Base-by-base conservation (phyloP, 2,329 filamentous ascomycete species). In the Nigrograna mackinnonii region DNA sequence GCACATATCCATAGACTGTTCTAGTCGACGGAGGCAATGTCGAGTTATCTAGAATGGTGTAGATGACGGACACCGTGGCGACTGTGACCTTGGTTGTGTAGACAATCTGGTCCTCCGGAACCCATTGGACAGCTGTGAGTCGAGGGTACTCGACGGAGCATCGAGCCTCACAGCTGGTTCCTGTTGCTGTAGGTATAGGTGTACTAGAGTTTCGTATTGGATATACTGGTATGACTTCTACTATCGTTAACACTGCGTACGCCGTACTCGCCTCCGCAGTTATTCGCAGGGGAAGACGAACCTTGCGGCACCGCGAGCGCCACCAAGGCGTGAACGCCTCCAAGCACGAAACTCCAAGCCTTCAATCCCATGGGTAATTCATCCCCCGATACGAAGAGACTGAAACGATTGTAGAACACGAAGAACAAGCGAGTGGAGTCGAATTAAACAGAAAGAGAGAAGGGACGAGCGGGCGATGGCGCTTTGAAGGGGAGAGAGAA, bases 21-120 rank as follows among this genome's bases (percentile, higher is more conserved):
- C 28, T 14, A n/a, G 44, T 46, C 3, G 3, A 18, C 7, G 37
- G 4, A 5, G 11, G 22, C 26, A 35, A 18, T 21, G 41, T 46
- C 3, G 9, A 22, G 22, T 54, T 51, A 2, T 9, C 22, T 4
- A 9, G 13, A 2, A 22, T 46, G 13, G 35, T 20, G 6, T 52
- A 47, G 2, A 44, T 31, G n/a, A 41, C 30, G 14, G 22, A 38
- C 13, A 55, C 37, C 14, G 50, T 57, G 4, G 49, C 56, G 14
- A 55, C 51, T 2, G 44, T 49, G n/a, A 60, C 37, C 16, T 40
- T 43, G 4, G 38, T 44, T 2, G 49, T 54, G 33, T 50, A 55
- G 1, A 49, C 34, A 16, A 60, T 49, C 26, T 58, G 39, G 5
- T 35, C 40, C 32, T 48, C 35, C 14, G 46, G 49, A 13, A 57